Conservation (phyloP, 306 rosid genomes). For the Morella rubra region DNA sequence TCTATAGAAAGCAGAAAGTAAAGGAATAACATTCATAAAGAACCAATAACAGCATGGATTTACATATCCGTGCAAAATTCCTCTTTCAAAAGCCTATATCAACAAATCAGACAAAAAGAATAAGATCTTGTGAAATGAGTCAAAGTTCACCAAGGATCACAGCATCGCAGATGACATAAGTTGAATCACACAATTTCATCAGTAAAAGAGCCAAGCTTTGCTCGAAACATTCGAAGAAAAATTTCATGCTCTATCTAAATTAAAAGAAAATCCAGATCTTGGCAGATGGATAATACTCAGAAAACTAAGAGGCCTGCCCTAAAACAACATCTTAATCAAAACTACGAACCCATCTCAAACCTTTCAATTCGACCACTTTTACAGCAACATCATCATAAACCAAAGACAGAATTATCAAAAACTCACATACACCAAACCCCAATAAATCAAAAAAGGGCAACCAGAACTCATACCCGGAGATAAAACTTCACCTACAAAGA, state of each 20-base stretch:
- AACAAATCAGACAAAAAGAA: not conserved
- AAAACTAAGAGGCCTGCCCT: not conserved
- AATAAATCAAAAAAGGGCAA: not conserved
- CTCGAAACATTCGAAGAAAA: not conserved
- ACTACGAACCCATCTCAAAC: not conserved
- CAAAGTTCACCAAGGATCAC: not conserved
- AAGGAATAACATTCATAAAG: conserved; percentile 45
- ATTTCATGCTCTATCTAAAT: not conserved
- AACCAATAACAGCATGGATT: not conserved
- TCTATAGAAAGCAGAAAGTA: conserved; percentile 48
- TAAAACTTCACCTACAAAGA: not conserved
- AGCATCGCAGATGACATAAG: not conserved
- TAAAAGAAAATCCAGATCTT: conserved; percentile 1
- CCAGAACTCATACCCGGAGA: not conserved
- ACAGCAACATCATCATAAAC: not conserved
- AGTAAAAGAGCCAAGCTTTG: not conserved
- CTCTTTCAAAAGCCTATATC: conserved; percentile 3
- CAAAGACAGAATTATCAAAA: not conserved
- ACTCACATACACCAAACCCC: not conserved
- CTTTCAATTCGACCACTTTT: conserved; percentile 10
- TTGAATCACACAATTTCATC: not conserved
- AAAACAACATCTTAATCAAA: not conserved
- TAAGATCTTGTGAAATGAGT: not conserved
- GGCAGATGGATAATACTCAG: not conserved
- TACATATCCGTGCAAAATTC: not conserved